These are phyloP conservation scores for Zoysia matrella DNA, from an alignment of 202 grass and related monocot species.

Conservation along the genomic window DNA sequence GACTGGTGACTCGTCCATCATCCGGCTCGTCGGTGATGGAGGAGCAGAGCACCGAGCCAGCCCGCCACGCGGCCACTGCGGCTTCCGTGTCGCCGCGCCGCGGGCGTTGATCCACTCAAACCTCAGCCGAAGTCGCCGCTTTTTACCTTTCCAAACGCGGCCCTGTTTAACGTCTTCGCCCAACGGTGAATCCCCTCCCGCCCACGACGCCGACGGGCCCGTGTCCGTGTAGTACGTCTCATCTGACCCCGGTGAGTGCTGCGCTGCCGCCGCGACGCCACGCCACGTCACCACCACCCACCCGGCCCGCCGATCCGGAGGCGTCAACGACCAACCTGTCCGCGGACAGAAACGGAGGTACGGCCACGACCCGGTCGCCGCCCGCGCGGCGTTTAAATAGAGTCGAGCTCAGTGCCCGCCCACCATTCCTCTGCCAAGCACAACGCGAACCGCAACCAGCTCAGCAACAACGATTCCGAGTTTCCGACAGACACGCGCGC, in stretches of 20 bases:
- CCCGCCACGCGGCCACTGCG: too few species aligned
- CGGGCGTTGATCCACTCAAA: conserved; percentile 28
- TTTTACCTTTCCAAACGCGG: conserved; percentile 15
- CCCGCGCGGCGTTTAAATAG: conserved; percentile 18
- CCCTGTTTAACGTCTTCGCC: background rate
- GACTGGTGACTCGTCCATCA: too few species aligned
- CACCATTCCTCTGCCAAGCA: background rate
- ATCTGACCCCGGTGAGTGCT: too few species aligned
- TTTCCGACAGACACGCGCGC: background rate
- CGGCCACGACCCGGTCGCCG: conserved; percentile 37
- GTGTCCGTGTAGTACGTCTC: too few species aligned
- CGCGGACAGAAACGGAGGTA: background rate
- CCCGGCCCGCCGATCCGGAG: conserved; percentile 41
- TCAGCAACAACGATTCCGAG: background rate
- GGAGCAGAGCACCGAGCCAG: too few species aligned
- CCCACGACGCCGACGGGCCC: too few species aligned
- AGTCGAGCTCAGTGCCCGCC: conserved; percentile 22
- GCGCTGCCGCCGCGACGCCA: too few species aligned
- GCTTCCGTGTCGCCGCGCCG: too few species aligned
- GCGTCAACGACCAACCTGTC: background rate
- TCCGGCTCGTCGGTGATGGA: too few species aligned
- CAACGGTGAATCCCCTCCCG: background rate
- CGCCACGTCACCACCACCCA: too few species aligned
- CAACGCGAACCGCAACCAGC: conserved; percentile 13
- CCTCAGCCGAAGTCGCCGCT: background rate